Percentiles rank a stretch among this genome's conserved stretches.
Evolutionary conservation across 2,329 filamentous ascomycete genomes (phyloP).

Genomic region (Hypoxylon sp.): DNA sequence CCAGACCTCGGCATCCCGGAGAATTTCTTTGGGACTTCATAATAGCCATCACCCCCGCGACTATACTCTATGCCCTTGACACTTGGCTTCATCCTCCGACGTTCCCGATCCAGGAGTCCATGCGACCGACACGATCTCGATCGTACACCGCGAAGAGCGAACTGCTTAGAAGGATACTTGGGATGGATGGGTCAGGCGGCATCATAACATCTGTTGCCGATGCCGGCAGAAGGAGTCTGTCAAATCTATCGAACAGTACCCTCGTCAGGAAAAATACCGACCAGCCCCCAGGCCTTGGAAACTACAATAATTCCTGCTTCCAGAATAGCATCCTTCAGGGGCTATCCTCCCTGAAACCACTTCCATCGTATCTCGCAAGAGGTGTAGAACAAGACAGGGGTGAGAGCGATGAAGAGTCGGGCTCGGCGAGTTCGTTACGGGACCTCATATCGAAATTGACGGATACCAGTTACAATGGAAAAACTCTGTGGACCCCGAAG

Average conservation of each 20-base stretch:
- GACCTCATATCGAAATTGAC: slow-evolving; percentile 80
- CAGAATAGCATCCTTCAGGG: slow-evolving; percentile 96
- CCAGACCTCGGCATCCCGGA: slow-evolving; percentile 55
- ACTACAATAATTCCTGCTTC: slow-evolving; percentile 96
- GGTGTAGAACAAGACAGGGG: slow-evolving; percentile 54
- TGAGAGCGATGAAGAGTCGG: slow-evolving; percentile 50
- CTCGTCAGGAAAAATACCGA: slow-evolving; percentile 60
- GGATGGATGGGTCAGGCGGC: slow-evolving; percentile 67
- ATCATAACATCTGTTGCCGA: slow-evolving; percentile 71
- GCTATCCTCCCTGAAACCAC: slow-evolving; percentile 79
- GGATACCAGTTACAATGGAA: slow-evolving; percentile 77
- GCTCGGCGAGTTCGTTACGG: slow-evolving; percentile 67
- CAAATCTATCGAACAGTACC: slow-evolving; percentile 64
- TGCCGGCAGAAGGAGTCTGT: slow-evolving; percentile 69
- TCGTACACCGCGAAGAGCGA: slow-evolving; percentile 74
- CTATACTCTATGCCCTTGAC: slow-evolving; percentile 71
- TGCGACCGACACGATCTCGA: slow-evolving; percentile 57
- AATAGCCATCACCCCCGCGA: slow-evolving; percentile 69
- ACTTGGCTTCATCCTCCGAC: slow-evolving; percentile 66
- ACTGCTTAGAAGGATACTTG: slow-evolving; percentile 73
- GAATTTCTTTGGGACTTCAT: slow-evolving; percentile 73
- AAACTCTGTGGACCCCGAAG: slow-evolving; percentile 84
- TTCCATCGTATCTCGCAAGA: slow-evolving; percentile 75
- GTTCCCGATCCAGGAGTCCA: slow-evolving; percentile 56
- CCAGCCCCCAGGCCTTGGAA: slow-evolving; percentile 80